These are phyloP conservation scores for Taphrina flavorubra DNA, from an alignment of 1,139 yeast genomes.

Conservation along the genomic window DNA sequence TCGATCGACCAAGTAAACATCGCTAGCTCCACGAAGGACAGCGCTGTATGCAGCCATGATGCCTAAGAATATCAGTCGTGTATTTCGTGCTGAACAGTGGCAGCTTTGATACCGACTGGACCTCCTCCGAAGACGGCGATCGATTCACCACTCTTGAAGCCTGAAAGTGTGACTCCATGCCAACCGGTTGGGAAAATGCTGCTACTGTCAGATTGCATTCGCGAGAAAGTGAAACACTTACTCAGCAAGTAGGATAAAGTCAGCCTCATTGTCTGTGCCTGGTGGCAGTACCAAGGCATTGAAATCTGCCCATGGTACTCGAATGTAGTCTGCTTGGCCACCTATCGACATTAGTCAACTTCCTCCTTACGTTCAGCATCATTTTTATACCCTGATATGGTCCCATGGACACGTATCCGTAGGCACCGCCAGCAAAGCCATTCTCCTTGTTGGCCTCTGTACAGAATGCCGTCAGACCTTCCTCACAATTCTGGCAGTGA, in stretches of 20 bases:
- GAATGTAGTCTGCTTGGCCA: constrained; percentile 65
- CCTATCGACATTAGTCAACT: constrained; percentile 50
- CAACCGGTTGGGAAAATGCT: constrained; percentile 35
- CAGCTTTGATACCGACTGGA: constrained; percentile 62
- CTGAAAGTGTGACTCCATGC: constrained; percentile 29
- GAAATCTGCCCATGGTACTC: constrained; percentile 62
- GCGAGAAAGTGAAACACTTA: neutral
- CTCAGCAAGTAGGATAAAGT: constrained; percentile 21
- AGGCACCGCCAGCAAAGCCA: constrained; percentile 32
- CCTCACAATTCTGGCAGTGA: constrained; percentile 51
- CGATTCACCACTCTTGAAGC: constrained; percentile 53
- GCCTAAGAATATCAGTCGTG: neutral
- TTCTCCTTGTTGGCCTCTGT: constrained; percentile 38
- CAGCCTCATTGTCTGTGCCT: constrained; percentile 30
- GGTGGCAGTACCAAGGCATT: constrained; percentile 37
- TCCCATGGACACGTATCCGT: constrained; percentile 40
- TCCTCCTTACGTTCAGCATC: too few species aligned
- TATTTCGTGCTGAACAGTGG: neutral
- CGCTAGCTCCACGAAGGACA: constrained; percentile 22
- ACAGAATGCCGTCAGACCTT: constrained; percentile 54
- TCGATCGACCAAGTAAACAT: constrained; percentile 25
- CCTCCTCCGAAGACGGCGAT: constrained; percentile 64
- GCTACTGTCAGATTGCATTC: neutral
- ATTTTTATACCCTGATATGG: constrained; percentile 35
- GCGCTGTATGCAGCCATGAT: constrained; percentile 35